Percentiles rank a stretch among this genome's conserved stretches.
phyloP scores from a whole-genome alignment of 2,329 filamentous ascomycete genomes.

The Trichophyton simii region DNA sequence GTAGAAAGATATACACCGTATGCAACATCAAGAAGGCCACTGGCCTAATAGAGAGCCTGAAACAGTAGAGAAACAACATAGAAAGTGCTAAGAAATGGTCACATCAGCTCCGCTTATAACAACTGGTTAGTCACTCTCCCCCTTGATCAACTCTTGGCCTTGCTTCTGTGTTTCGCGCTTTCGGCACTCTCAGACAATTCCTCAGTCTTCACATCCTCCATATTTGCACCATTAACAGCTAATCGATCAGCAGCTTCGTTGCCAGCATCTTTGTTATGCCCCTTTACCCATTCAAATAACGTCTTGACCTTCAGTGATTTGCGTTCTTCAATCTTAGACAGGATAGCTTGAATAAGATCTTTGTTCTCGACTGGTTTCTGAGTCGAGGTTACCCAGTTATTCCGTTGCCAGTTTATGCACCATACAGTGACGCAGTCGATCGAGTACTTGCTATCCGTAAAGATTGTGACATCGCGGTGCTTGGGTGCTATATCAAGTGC shows the following conservation, averaged over 20 bases:
- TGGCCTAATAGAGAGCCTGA: neutral
- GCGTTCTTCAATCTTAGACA: constrained; percentile 58
- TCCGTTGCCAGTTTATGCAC: constrained; percentile 62
- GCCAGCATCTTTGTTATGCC: constrained; percentile 58
- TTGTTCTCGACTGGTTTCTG: constrained; percentile 70
- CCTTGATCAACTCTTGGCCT: neutral
- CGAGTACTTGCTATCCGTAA: constrained; percentile 80
- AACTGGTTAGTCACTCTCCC: neutral
- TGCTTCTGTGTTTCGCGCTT: constrained; percentile 12
- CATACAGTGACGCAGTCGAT: constrained; percentile 83
- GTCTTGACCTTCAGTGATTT: constrained; percentile 49
- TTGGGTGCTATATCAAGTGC: constrained; percentile 64
- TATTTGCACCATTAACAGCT: constrained; percentile 54
- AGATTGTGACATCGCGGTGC: constrained; percentile 58
- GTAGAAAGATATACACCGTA: neutral
- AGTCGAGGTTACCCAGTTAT: constrained; percentile 63
- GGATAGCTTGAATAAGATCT: constrained; percentile 64
- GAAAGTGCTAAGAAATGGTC: neutral
- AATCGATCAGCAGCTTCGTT: constrained; percentile 71
- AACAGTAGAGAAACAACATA: neutral
- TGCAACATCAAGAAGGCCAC: neutral
- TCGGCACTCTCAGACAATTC: constrained; percentile 1
- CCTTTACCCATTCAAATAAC: constrained; percentile 79
- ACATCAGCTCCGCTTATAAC: neutral
- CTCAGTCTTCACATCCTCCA: constrained; percentile 14